Conservation (phyloP, 805 yeast species). For the Pichia insulana region DNA sequence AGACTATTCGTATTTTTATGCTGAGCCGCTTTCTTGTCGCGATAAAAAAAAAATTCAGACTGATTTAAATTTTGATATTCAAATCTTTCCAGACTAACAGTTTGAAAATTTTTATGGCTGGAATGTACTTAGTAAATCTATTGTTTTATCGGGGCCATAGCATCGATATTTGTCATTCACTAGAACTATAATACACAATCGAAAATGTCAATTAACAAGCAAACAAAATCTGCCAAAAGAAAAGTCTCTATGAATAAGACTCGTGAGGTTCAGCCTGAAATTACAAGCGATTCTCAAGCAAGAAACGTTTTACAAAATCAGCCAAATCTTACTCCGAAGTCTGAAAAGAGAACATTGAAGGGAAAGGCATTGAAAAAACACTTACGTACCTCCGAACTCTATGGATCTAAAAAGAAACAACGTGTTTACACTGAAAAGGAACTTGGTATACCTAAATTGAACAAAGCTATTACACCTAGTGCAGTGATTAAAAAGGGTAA, state of each 20-base stretch:
- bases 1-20: not conserved
- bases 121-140: too few relatives aligned
- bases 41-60: too few relatives aligned
- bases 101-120: too few relatives aligned
- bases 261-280: slow-evolving; percentile 57
- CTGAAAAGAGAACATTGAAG: slow-evolving; percentile 40
- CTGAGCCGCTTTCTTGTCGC: too few relatives aligned
- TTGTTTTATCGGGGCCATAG: too few relatives aligned
- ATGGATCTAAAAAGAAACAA: slow-evolving; percentile 54
- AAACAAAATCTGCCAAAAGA: slow-evolving; percentile 53
- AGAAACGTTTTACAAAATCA: slow-evolving; percentile 52
- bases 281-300: slow-evolving; percentile 56
- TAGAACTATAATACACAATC: too few relatives aligned
- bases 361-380: slow-evolving; percentile 55
- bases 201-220: slow-evolving; percentile 32
- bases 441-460: slow-evolving; percentile 68
- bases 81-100: too few relatives aligned
- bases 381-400: slow-evolving; percentile 53
- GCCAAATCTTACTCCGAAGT: slow-evolving; percentile 54
- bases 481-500: slow-evolving; percentile 61
- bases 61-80: too few relatives aligned
- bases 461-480: slow-evolving; percentile 82
- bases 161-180: too few relatives aligned
- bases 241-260: slow-evolving; percentile 41
- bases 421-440: slow-evolving; percentile 68